A percentile compares a stretch with the other conserved stretches of the same genome.
phyloP scores from a whole-genome alignment of 352 stramenopile species.

The Elongisporangium anandrum region DNA sequence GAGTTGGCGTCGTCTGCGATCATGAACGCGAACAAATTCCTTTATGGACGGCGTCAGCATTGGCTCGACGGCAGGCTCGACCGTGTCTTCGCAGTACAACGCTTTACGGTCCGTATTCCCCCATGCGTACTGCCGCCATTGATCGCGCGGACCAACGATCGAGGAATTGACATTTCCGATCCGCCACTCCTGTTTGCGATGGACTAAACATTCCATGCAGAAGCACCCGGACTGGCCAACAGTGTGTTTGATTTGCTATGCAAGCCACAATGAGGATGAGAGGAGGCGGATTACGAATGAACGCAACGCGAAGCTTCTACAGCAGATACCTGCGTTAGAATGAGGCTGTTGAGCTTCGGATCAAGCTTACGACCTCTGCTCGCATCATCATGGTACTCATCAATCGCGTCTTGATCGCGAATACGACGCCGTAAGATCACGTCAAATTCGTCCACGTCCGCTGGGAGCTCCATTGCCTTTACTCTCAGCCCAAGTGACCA shows the following conservation, averaged over 20 bases:
- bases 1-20: constrained; percentile 27
- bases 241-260: constrained; percentile 37
- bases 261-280: neutral
- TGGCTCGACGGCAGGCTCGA: constrained; percentile 11
- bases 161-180: constrained; percentile 62
- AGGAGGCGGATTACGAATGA: neutral
- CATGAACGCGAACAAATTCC: constrained; percentile 44
- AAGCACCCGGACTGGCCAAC: constrained; percentile 72
- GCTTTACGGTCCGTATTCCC: constrained; percentile 46
- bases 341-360: constrained; percentile 7
- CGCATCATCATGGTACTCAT: constrained; percentile 18
- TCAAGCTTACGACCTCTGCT: constrained; percentile 1
- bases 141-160: constrained; percentile 60
- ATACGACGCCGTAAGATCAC: constrained; percentile 46
- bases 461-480: constrained; percentile 33
- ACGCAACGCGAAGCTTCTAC: neutral
- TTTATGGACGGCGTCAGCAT: constrained; percentile 32
- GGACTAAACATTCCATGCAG: constrained; percentile 63
- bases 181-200: constrained; percentile 73
- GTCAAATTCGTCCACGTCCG: constrained; percentile 42
- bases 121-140: constrained; percentile 64
- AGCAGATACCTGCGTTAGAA: constrained; percentile 6
- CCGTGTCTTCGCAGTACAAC: constrained; percentile 18
- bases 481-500: neutral
- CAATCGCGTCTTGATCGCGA: constrained; percentile 48